Conservation (phyloP, 2,329 filamentous ascomycete species). For the Alternaria ethzedia region DNA sequence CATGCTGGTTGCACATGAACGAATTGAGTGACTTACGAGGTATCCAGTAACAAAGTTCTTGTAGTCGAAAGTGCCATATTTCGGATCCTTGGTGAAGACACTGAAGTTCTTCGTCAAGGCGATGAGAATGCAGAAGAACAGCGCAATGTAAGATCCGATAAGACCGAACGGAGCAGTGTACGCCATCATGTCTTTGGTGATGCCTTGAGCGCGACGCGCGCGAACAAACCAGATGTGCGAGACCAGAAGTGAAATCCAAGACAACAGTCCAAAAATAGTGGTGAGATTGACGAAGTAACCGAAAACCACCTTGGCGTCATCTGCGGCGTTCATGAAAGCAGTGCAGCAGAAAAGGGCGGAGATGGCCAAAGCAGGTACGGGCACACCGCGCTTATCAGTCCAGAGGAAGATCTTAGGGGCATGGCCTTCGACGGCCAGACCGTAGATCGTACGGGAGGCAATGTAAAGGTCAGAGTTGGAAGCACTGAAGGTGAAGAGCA, state of each 20-base stretch:
- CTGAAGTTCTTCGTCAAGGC: conserved; percentile 83
- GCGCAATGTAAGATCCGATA: conserved; percentile 69
- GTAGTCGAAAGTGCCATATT: conserved; percentile 68
- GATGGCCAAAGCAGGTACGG: conserved; percentile 67
- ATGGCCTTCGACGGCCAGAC: conserved; percentile 73
- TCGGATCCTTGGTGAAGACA: conserved; percentile 64
- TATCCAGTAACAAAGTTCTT: conserved; percentile 81
- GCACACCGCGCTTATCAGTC: conserved; percentile 75
- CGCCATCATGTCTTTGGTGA: conserved; percentile 51
- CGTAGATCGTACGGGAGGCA: conserved; percentile 74
- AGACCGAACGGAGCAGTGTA: conserved; percentile 76
- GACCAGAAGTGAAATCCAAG: conserved; percentile 58
- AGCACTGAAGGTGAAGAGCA: conserved; percentile 78
- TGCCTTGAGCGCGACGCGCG: conserved; percentile 54
- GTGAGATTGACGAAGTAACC: conserved; percentile 57
- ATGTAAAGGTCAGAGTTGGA: conserved; percentile 80
- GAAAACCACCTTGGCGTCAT: conserved; percentile 52
- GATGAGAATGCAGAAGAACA: conserved; percentile 75
- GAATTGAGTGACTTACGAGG: conserved; percentile 26
- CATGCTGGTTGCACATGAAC: not conserved
- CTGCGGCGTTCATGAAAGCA: conserved; percentile 63
- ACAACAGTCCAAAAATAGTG: conserved; percentile 51
- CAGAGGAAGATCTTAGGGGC: conserved; percentile 74
- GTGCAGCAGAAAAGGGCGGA: conserved; percentile 69
- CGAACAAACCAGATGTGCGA: conserved; percentile 58